Percentiles rank a stretch among this genome's conserved stretches.
Conservation (phyloP, 2,329 filamentous ascomycete species). For the Zasmidium angulare region DNA sequence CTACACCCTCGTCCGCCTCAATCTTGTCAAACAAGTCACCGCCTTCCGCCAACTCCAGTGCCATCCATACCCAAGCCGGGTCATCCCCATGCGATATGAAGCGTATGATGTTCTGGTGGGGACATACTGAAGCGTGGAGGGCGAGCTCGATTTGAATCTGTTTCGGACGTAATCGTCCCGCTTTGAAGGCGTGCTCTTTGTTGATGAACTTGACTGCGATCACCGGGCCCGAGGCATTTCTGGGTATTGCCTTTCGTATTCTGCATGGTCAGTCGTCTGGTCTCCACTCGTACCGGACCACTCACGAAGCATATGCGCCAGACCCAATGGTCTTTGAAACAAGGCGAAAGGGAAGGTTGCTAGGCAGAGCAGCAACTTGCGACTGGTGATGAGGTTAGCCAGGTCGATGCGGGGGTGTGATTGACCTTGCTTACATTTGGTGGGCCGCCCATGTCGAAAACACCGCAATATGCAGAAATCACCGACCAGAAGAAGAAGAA, state of each 20-base stretch:
- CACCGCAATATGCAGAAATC: background rate
- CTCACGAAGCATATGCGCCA: conserved; percentile 92
- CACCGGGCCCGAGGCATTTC: conserved; percentile 67
- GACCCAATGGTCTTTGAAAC: conserved; percentile 95
- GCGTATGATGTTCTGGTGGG: conserved; percentile 90
- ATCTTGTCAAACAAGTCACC: conserved; percentile 99
- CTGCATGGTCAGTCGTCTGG: conserved; percentile 46
- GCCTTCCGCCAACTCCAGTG: conserved; percentile 94
- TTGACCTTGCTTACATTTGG: conserved; percentile 6
- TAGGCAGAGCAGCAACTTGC: conserved; percentile 82
- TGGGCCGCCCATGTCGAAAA: conserved; percentile 30
- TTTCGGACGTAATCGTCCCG: conserved; percentile 83
- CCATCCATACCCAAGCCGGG: conserved; percentile 88
- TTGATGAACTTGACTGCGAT: conserved; percentile 99
- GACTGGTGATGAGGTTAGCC: conserved; percentile 54
- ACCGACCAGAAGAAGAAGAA: background rate
- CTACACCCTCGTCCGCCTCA: conserved; percentile 93
- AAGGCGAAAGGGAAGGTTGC: conserved; percentile 85
- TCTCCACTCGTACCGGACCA: background rate
- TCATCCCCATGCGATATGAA: conserved; percentile 90
- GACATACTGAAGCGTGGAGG: conserved; percentile 76
- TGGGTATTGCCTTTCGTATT: conserved; percentile 88
- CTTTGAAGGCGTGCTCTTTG: conserved; percentile 87
- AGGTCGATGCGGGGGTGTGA: background rate
- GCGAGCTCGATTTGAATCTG: conserved; percentile 91